Percentiles rank a stretch among this genome's conserved stretches.
Evolutionary conservation across 441 rosid genomes (phyloP).

Genomic region (Erodium moschatum): DNA sequence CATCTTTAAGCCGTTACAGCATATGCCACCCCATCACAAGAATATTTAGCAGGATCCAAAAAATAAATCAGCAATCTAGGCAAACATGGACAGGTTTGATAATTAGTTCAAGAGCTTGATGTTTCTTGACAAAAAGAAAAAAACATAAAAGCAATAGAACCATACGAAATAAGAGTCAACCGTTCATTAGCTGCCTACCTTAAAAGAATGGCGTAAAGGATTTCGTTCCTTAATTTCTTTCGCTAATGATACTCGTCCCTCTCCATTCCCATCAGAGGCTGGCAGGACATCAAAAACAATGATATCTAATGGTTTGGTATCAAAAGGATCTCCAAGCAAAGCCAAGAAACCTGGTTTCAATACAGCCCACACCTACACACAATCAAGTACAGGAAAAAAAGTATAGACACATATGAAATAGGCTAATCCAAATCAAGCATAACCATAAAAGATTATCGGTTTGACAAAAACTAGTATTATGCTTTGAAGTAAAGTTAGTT

Average conservation of each 20-base stretch:
- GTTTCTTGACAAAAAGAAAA: no score
- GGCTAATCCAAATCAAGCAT: not conserved
- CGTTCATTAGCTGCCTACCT: slow-evolving; percentile 37
- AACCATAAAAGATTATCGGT: not conserved
- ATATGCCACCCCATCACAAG: no score
- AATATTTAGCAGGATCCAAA: no score
- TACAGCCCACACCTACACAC: slow-evolving; percentile 90
- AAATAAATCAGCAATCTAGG: no score
- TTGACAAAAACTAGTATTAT: not conserved
- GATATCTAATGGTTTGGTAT: slow-evolving; percentile 73
- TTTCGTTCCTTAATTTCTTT: slow-evolving; percentile 80
- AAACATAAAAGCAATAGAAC: not conserved
- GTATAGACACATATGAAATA: not conserved
- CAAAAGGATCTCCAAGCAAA: slow-evolving; percentile 76
- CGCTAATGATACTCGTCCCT: slow-evolving; percentile 70
- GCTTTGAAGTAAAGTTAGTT: not conserved
- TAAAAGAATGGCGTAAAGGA: slow-evolving; percentile 86
- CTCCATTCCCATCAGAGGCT: slow-evolving; percentile 72
- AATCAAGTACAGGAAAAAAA: slow-evolving; percentile 17
- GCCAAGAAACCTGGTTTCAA: slow-evolving; percentile 97
- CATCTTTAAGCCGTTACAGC: no score
- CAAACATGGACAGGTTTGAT: no score
- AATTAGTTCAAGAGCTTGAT: not conserved
- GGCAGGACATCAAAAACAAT: slow-evolving; percentile 93
- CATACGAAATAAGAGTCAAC: not conserved